Conservation (phyloP, 2,329 filamentous ascomycete species). For the Scedosporium dehoogii region DNA sequence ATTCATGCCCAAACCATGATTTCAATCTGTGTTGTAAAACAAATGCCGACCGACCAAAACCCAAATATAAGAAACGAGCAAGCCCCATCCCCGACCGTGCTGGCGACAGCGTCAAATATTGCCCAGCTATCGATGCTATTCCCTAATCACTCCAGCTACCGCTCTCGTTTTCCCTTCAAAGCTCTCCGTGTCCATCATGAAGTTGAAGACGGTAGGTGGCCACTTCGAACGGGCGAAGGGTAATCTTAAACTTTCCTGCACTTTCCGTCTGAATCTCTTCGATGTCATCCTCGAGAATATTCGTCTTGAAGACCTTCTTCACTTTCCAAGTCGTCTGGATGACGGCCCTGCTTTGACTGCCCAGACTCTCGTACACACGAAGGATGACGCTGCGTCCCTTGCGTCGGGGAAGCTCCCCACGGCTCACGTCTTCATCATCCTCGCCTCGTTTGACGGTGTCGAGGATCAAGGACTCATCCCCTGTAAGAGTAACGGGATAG, state of each 20-base stretch:
- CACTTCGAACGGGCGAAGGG: constrained; percentile 74
- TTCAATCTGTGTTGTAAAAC: too few species aligned
- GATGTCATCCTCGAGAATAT: constrained; percentile 79
- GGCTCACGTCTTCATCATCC: constrained; percentile 65
- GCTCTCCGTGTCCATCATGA: constrained; percentile 19
- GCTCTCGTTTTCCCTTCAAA: neutral
- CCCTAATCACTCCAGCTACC: neutral
- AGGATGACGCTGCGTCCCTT: constrained; percentile 72
- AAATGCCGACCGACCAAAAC: too few species aligned
- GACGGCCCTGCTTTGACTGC: constrained; percentile 65
- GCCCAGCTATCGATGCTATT: neutral
- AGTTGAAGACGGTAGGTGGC: constrained; percentile 62
- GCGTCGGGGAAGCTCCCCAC: constrained; percentile 50
- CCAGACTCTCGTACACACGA: constrained; percentile 79
- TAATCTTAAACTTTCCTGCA: constrained; percentile 46
- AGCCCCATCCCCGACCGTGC: too few species aligned
- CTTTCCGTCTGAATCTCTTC: constrained; percentile 48
- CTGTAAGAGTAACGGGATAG: constrained; percentile 51
- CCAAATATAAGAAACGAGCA: too few species aligned
- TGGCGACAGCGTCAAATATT: neutral
- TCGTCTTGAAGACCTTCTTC: constrained; percentile 71
- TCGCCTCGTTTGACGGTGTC: constrained; percentile 93
- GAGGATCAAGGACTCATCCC: constrained; percentile 60
- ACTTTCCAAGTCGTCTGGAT: constrained; percentile 61
- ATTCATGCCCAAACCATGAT: too few species aligned